A percentile compares a stretch with the other conserved stretches of the same genome.
phyloP scores from a whole-genome alignment of 2,329 filamentous ascomycete genomes.

The Phyllosticta paracitricarpa region DNA sequence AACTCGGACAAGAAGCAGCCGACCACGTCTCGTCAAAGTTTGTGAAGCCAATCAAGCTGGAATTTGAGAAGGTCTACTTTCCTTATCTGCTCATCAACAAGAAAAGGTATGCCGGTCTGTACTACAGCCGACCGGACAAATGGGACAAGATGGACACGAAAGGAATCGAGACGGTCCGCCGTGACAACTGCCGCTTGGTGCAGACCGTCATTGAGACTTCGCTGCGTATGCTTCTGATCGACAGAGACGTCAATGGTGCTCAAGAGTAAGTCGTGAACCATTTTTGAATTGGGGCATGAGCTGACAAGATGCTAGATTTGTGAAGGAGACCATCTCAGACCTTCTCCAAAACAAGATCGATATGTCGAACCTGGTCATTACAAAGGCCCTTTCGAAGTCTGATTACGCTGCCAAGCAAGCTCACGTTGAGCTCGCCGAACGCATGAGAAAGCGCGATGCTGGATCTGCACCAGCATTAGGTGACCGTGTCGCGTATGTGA shows the following conservation, averaged over 20 bases:
- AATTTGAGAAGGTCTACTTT: conserved; percentile 99
- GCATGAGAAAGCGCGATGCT: conserved; percentile 94
- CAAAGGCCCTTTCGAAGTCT: conserved; percentile 80
- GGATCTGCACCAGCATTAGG: conserved; percentile 87
- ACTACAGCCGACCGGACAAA: conserved; percentile 90
- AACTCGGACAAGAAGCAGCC: conserved; percentile 85
- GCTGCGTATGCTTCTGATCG: conserved; percentile 87
- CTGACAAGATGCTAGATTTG: conserved; percentile 56
- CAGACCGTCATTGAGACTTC: conserved; percentile 98
- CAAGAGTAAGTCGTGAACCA: conserved; percentile 62
- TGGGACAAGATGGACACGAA: conserved; percentile 99
- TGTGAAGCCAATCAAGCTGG: conserved; percentile 92
- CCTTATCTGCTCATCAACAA: conserved; percentile 99
- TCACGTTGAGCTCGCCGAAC: conserved; percentile 86
- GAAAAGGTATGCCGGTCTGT: conserved; percentile 96
- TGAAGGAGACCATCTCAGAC: conserved; percentile 92
- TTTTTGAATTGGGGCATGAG: conserved; percentile 11
- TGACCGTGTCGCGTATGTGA: conserved; percentile 96
- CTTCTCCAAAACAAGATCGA: conserved; percentile 95
- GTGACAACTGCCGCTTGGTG: conserved; percentile 92
- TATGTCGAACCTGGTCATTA: conserved; percentile 98
- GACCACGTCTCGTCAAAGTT: conserved; percentile 85
- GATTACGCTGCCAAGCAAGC: conserved; percentile 83
- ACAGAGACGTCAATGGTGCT: conserved; percentile 78
- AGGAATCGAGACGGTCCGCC: conserved; percentile 93